Evolutionary conservation across 2,329 filamentous ascomycete genomes (phyloP), one percentile per base, ranked within the genome.

Genomic region (Aaosphaeria pasadenensis): DNA sequence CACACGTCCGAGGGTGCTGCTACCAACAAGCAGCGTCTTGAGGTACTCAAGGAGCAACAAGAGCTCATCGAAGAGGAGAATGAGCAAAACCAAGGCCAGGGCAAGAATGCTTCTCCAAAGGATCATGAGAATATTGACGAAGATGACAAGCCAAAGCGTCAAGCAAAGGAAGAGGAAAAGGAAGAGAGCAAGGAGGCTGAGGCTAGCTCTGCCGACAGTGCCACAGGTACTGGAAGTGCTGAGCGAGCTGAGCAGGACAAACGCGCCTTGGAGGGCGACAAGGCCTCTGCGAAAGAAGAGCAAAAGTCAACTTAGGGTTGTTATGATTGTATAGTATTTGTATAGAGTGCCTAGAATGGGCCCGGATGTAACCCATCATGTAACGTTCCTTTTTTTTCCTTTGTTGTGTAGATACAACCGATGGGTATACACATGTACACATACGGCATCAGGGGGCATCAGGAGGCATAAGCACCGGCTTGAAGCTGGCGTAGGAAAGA

Each of bases 51-150:
- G 81, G 94, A 99, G 77, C 94, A 99, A 77, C 89, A 99, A 71
- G 94, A 96, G 70, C 84, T 99, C 54, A 99, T 99, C 49, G 87
- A 96, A 55, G 94, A 99, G 69, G 94, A 99, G 78, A 95, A 92
- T 55, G 83, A 94, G 76, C 92, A 99, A 75, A 88, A 89, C 63
- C 82, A 91, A 67, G 83, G 87, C 70, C 59, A 62, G 28, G 89
- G 88, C 72, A 84, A 88, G 69, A 85, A 85, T 62, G 80, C 86
- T 33, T 86, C 86, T 6, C 88, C 88, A 1, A 88, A 91, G 65
- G 94, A 97, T 62, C 84, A 85, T 30, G 89, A 96, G 53, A 83
- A 97, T 67, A 97, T 97, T 60, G 92, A 97, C 63, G 94, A 97
- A 71, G 91, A 92, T 75, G 90, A 96, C 56, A 88, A 90, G 68